Evolutionary conservation across 2,329 filamentous ascomycete genomes (phyloP).

Genomic region (Pseudocercospora vitis): DNA sequence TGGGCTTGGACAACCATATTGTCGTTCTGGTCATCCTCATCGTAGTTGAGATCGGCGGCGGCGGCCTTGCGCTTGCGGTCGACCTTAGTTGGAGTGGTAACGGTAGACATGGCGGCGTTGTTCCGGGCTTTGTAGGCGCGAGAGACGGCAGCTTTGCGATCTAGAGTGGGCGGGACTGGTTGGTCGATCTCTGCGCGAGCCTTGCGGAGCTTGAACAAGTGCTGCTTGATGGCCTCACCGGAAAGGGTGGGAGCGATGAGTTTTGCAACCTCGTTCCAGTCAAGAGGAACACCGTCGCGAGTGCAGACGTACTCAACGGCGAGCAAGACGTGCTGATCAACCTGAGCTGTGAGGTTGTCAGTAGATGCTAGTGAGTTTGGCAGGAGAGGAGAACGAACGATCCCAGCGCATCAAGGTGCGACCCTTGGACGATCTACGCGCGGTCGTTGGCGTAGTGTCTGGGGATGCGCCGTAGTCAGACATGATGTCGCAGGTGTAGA

Average conservation of each 20-base stretch:
- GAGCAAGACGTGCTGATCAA: constrained; percentile 31
- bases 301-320: constrained; percentile 25
- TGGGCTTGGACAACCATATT: not conserved
- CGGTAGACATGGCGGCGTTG: not conserved
- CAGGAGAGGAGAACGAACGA: constrained; percentile 21
- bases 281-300: constrained; percentile 18
- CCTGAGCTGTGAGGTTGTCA: constrained; percentile 22
- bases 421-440: constrained; percentile 22
- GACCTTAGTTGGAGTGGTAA: not conserved
- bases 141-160: constrained; percentile 12
- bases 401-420: constrained; percentile 33
- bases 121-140: not conserved
- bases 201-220: constrained; percentile 30
- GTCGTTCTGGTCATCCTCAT: not conserved
- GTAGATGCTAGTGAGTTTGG: not conserved
- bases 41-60: not conserved
- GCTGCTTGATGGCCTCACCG: constrained; percentile 31
- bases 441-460: not conserved
- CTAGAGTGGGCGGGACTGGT: constrained; percentile 24
- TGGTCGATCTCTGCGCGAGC: constrained; percentile 19
- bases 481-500: constrained; percentile 1
- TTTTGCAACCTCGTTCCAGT: constrained; percentile 25
- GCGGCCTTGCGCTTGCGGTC: constrained; percentile 2
- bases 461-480: constrained; percentile 7
- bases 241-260: constrained; percentile 14